A percentile compares a stretch with the other conserved stretches of the same genome.
phyloP scores from a whole-genome alignment of 2,329 filamentous ascomycete genomes.

The Nothopassalora personata region DNA sequence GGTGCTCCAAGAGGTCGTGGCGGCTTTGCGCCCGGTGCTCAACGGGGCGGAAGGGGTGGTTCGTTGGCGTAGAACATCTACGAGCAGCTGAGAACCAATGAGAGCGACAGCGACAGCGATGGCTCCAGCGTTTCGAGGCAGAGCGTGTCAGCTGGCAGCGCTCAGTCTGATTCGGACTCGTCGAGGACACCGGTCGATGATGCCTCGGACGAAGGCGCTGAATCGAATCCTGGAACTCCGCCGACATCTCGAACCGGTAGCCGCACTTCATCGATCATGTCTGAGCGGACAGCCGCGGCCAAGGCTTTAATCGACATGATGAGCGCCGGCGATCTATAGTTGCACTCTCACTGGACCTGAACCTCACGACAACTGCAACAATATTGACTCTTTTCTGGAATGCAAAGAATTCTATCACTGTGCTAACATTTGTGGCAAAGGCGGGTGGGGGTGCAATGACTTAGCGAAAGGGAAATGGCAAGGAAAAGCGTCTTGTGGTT shows the following conservation, averaged over 20 bases:
- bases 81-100: neutral
- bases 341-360: neutral
- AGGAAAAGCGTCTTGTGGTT: neutral
- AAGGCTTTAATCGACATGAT: neutral
- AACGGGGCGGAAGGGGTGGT: constrained; percentile 7
- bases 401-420: neutral
- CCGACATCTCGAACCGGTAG: neutral
- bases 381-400: neutral
- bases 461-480: neutral
- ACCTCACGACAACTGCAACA: neutral
- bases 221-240: neutral
- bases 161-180: neutral
- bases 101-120: neutral
- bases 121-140: neutral
- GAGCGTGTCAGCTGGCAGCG: neutral
- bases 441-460: neutral
- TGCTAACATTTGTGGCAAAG: neutral
- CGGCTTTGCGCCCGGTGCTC: neutral
- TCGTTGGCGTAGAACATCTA: constrained; percentile 17
- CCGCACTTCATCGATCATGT: neutral
- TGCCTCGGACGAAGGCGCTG: neutral
- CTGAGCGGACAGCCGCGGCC: neutral
- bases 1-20: constrained; percentile 8
- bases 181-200: neutral
- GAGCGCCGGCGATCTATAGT: neutral